phyloP scores from a whole-genome alignment of 2,329 filamentous ascomycete species.

The Xylaria sp. region DNA sequence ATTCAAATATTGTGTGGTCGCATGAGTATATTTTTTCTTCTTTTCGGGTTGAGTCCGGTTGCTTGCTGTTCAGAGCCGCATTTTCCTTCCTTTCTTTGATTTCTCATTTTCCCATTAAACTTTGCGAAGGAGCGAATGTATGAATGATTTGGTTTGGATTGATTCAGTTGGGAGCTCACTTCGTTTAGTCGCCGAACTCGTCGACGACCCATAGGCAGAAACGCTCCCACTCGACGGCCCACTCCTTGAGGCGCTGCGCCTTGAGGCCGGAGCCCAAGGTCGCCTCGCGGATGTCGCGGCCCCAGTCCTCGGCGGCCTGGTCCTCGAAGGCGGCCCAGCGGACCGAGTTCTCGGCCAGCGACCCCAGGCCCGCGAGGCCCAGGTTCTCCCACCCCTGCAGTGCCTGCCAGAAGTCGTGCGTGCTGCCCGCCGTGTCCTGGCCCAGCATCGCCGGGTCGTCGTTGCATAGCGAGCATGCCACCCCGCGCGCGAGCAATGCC shows the following conservation, averaged over 20 bases:
- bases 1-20: background rate
- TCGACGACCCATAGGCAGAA: constrained; percentile 91
- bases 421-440: constrained; percentile 82
- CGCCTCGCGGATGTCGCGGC: constrained; percentile 76
- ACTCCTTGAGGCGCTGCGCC: constrained; percentile 78
- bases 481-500: constrained; percentile 83
- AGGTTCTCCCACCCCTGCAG: constrained; percentile 92
- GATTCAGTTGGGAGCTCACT: background rate
- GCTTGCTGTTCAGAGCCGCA: background rate
- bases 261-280: constrained; percentile 76
- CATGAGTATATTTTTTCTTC: background rate
- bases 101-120: background rate
- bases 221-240: constrained; percentile 84
- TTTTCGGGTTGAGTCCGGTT: background rate
- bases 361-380: constrained; percentile 85
- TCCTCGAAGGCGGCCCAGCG: constrained; percentile 92
- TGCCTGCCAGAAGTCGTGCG: constrained; percentile 94
- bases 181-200: constrained; percentile 67
- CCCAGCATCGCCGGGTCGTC: constrained; percentile 92
- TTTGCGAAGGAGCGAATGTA: background rate
- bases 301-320: constrained; percentile 75
- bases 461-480: constrained; percentile 85
- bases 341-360: constrained; percentile 91
- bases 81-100: background rate
- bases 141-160: background rate